These are phyloP conservation scores for Wickerhamiella cacticola DNA, from an alignment of 805 yeast genomes.

Conservation along the genomic window DNA sequence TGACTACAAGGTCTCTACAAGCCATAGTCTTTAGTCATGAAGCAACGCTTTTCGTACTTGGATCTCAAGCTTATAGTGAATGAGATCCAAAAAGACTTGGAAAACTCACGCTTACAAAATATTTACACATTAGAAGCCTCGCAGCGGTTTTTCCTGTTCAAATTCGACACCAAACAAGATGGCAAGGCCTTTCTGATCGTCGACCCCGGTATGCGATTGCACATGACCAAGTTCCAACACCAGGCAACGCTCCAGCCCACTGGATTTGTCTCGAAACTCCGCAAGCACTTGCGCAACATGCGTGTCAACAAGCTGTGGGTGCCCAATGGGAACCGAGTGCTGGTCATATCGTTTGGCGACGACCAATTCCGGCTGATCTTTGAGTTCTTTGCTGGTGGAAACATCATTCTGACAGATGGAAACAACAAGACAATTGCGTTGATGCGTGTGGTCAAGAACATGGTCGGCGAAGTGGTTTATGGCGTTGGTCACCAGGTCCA, in stretches of 20 bases:
- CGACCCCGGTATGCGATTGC: conserved; percentile 77
- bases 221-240: conserved; percentile 68
- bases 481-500: conserved; percentile 54
- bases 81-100: conserved; percentile 49
- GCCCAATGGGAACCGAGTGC: conserved; percentile 67
- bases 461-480: conserved; percentile 28
- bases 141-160: conserved; percentile 38
- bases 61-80: conserved; percentile 61
- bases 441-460: conserved; percentile 55
- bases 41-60: conserved; percentile 79
- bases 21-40: conserved; percentile 15
- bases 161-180: conserved; percentile 29
- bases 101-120: conserved; percentile 65
- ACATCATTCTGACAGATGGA: conserved; percentile 63
- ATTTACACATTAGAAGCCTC: conserved; percentile 70
- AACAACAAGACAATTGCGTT: conserved; percentile 55
- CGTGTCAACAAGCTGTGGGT: conserved; percentile 63
- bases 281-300: conserved; percentile 76
- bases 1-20: not conserved
- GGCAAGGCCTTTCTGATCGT: conserved; percentile 54
- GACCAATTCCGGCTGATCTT: conserved; percentile 64
- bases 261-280: conserved; percentile 68
- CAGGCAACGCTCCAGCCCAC: conserved; percentile 74
- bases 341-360: conserved; percentile 74
- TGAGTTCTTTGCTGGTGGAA: conserved; percentile 94